A percentile compares a stretch with the other conserved stretches of the same genome.
Evolutionary conservation across 2,329 filamentous ascomycete species (phyloP).

Genomic region (Dryadomyces quercus-mongolicae): DNA sequence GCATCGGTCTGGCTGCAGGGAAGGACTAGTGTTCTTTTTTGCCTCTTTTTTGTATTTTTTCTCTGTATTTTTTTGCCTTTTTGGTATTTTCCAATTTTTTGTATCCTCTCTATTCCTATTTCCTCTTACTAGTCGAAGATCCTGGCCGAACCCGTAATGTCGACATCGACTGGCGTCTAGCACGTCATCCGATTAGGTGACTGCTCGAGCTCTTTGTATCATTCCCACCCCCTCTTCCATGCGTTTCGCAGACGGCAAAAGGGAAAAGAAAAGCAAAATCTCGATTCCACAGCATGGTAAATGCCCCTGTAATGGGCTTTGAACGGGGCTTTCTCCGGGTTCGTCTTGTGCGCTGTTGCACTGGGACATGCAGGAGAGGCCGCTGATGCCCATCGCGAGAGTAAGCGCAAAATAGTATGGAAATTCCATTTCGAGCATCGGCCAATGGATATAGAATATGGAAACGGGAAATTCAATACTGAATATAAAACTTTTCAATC

Average conservation of each 20-base stretch:
- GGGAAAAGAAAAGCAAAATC: background rate
- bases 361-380: no score
- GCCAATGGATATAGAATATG: no score
- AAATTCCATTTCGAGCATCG: no score
- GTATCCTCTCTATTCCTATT: no score
- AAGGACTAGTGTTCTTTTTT: background rate
- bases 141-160: background rate
- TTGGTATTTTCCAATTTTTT: background rate
- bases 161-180: background rate
- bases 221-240: background rate
- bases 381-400: no score
- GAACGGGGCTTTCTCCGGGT: no score
- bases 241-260: no score
- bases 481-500: no score
- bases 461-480: no score
- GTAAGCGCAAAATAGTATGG: no score
- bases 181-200: conserved; percentile 2
- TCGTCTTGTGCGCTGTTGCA: no score
- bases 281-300: background rate
- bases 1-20: background rate
- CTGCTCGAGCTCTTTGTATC: background rate
- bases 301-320: background rate
- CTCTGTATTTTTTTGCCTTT: background rate
- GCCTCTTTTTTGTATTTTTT: background rate
- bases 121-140: background rate